These are phyloP conservation scores for Trichophyton rubrum DNA, from an alignment of 2,329 filamentous ascomycete species.

Conservation along the genomic window DNA sequence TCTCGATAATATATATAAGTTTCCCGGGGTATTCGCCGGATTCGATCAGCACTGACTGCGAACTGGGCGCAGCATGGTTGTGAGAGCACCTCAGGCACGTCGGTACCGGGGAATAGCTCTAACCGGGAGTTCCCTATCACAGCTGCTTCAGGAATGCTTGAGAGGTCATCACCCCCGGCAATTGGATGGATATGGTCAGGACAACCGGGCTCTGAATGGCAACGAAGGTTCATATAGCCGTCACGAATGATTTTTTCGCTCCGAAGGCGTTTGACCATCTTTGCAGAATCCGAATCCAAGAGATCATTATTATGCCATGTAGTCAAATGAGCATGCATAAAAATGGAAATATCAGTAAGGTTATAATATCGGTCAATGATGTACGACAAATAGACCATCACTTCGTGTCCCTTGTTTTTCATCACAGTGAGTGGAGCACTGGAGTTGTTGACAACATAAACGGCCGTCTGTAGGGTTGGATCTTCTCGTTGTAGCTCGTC, in stretches of 20 bases:
- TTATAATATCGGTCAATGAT: slow-evolving; percentile 51
- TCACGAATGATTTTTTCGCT: slow-evolving; percentile 39
- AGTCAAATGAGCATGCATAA: slow-evolving; percentile 45
- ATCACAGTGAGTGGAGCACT: slow-evolving; percentile 39
- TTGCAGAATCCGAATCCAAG: slow-evolving; percentile 38
- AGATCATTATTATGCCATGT: slow-evolving; percentile 51
- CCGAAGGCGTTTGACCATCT: slow-evolving; percentile 41
- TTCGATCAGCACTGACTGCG: slow-evolving; percentile 46
- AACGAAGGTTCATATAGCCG: slow-evolving; percentile 51
- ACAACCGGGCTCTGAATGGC: slow-evolving; percentile 46
- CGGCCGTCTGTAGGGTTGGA: slow-evolving; percentile 35
- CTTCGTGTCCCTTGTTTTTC: slow-evolving; percentile 50
- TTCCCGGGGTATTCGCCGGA: slow-evolving; percentile 40
- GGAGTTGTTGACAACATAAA: slow-evolving; percentile 44
- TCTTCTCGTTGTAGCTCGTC: slow-evolving; percentile 30
- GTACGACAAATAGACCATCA: slow-evolving; percentile 50
- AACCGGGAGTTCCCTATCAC: slow-evolving; percentile 36
- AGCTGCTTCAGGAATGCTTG: slow-evolving; percentile 37
- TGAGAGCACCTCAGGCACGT: slow-evolving; percentile 39
- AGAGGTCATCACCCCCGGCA: slow-evolving; percentile 26
- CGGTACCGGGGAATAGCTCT: slow-evolving; percentile 35
- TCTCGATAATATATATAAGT: slow-evolving; percentile 47
- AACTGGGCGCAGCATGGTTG: slow-evolving; percentile 56
- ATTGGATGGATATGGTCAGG: slow-evolving; percentile 45
- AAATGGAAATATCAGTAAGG: slow-evolving; percentile 46